Percentiles rank a stretch among this genome's conserved stretches.
These are phyloP conservation scores for Coemansia sp. DNA, from an alignment of 371 early-diverging fungal species.

Conservation along the genomic window DNA sequence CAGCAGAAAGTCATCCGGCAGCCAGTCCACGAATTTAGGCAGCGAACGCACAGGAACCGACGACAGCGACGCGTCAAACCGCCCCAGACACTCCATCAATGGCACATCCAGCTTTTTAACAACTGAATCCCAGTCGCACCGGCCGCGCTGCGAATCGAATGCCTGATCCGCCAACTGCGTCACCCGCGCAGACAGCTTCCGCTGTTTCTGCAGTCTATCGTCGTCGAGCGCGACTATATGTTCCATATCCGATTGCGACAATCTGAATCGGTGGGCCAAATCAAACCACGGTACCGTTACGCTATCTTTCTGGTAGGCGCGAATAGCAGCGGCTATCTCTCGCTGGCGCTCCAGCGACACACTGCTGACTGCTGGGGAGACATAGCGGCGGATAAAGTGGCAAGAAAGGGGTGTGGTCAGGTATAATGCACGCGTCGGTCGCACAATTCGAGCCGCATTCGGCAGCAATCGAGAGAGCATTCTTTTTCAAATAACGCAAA, in stretches of 20 bases:
- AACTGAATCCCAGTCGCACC: slow-evolving; percentile 12
- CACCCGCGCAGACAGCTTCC: neutral
- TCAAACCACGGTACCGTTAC: no score
- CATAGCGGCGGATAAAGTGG: neutral
- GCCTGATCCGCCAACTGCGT: neutral
- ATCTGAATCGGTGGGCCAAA: neutral
- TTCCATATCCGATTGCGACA: neutral
- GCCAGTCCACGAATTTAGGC: slow-evolving; percentile 7
- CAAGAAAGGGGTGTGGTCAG: neutral
- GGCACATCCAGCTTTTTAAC: neutral
- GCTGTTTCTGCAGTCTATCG: neutral
- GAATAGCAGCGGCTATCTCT: no score
- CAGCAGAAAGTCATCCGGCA: neutral
- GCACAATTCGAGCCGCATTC: neutral
- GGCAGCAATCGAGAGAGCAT: neutral
- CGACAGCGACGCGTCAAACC: neutral
- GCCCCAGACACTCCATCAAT: slow-evolving; percentile 1
- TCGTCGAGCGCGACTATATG: neutral
- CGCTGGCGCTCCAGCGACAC: neutral
- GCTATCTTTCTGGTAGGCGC: no score
- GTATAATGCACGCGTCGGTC: neutral
- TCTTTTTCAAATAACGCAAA: neutral
- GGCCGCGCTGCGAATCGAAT: neutral
- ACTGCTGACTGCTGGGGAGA: neutral
- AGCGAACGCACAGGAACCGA: neutral